Evolutionary conservation across 331 rosid species (phyloP).

Genomic region (Cucumis variabilis): DNA sequence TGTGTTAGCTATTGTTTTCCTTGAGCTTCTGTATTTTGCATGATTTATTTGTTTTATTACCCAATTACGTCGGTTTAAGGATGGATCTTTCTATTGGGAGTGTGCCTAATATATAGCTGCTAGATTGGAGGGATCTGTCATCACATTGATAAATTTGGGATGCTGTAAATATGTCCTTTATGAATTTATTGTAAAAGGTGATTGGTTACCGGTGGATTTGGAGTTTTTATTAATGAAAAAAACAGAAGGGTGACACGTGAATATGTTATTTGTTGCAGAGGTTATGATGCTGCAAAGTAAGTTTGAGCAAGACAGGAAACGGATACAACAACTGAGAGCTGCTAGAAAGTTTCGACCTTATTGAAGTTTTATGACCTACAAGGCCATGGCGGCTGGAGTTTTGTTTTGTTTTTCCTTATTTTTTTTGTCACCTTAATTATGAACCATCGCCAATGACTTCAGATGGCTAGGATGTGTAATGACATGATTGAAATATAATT

Average conservation of each 20-base stretch:
- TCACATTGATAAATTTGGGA: slow-evolving; percentile 23
- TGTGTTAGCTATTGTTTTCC: no score
- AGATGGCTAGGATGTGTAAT: background rate
- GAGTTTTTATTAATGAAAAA: background rate
- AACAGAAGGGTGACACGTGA: background rate
- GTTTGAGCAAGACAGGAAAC: slow-evolving; percentile 76
- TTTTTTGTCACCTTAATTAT: background rate
- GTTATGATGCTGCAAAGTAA: slow-evolving; percentile 77
- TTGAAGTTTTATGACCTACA: slow-evolving; percentile 37
- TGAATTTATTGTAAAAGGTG: background rate
- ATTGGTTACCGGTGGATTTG: background rate
- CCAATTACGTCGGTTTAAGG: background rate
- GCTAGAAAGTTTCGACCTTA: slow-evolving; percentile 87
- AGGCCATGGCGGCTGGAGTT: background rate
- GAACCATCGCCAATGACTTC: background rate
- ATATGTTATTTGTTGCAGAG: slow-evolving; percentile 60
- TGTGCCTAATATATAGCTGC: background rate
- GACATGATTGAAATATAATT: background rate
- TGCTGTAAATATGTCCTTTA: background rate
- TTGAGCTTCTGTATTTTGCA: no score
- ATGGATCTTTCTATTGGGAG: background rate
- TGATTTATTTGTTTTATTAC: background rate
- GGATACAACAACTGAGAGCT: slow-evolving; percentile 78
- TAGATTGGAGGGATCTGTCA: background rate
- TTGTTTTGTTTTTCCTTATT: background rate